phyloP scores from a whole-genome alignment of 305 asterid species.

The Ilex paraguariensis region DNA sequence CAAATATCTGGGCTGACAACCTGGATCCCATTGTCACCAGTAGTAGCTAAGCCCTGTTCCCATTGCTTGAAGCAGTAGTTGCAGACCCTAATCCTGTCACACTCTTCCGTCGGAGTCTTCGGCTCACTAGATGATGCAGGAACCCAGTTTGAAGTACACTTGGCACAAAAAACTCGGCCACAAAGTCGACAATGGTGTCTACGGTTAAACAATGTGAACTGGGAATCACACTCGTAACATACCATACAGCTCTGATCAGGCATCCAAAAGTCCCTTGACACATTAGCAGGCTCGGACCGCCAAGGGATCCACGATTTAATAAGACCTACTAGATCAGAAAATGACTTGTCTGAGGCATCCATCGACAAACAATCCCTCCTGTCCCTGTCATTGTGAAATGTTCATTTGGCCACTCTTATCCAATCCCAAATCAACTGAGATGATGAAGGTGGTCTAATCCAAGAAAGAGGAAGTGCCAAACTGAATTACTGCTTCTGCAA shows the following conservation, averaged over 20 bases:
- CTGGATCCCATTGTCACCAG: slow-evolving; percentile 44
- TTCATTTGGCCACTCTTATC: slow-evolving; percentile 35
- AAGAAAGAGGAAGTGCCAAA: too few species aligned
- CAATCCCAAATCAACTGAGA: not conserved
- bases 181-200: slow-evolving; percentile 97
- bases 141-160: slow-evolving; percentile 82
- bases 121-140: slow-evolving; percentile 41
- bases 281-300: slow-evolving; percentile 69
- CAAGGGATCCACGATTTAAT: slow-evolving; percentile 78
- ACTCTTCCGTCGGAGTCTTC: slow-evolving; percentile 40
- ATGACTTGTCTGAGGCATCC: slow-evolving; percentile 53
- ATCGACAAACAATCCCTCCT: slow-evolving; percentile 42
- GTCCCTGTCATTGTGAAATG: slow-evolving; percentile 50
- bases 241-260: slow-evolving; percentile 97
- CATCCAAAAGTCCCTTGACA: slow-evolving; percentile 98
- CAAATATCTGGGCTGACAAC: slow-evolving; percentile 44
- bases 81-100: slow-evolving; percentile 81
- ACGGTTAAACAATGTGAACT: slow-evolving; percentile 78
- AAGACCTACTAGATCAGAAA: slow-evolving; percentile 55
- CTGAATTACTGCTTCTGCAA: too few species aligned
- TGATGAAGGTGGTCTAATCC: not conserved
- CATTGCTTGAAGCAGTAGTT: slow-evolving; percentile 79
- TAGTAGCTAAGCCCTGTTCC: slow-evolving; percentile 41
- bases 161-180: slow-evolving; percentile 82
- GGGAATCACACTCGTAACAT: slow-evolving; percentile 94